These are phyloP conservation scores for Agrostemma githago DNA, from an alignment of 148 eudicot genomes.

Conservation along the genomic window DNA sequence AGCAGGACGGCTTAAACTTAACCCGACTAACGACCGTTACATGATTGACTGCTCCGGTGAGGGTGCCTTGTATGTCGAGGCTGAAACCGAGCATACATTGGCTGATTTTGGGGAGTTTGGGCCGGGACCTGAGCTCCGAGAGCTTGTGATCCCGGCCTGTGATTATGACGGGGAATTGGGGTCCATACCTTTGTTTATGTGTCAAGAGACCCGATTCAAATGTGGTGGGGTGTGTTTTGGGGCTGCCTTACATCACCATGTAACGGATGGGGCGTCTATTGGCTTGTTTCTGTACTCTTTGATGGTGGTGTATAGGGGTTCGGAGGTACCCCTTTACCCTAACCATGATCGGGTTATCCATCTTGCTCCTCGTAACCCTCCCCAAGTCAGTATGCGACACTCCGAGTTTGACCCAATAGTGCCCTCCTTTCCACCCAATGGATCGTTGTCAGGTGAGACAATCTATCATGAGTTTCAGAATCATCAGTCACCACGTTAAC, in stretches of 20 bases:
- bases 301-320: conserved; percentile 27
- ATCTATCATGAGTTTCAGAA: too few relatives aligned
- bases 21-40: conserved; percentile 17
- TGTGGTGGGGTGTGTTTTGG: conserved; percentile 29
- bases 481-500: too few relatives aligned
- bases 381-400: conserved; percentile 26
- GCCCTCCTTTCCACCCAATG: background rate
- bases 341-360: conserved; percentile 20
- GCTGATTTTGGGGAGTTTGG: conserved; percentile 43
- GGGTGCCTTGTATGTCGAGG: conserved; percentile 28
- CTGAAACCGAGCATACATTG: conserved; percentile 20
- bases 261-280: conserved; percentile 26
- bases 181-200: conserved; percentile 31
- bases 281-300: conserved; percentile 27
- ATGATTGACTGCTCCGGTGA: conserved; percentile 26
- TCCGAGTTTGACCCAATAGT: conserved; percentile 25
- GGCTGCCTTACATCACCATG: conserved; percentile 30
- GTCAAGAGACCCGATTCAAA: conserved; percentile 13
- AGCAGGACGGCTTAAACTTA: conserved; percentile 15
- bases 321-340: conserved; percentile 19
- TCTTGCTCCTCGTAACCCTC: conserved; percentile 28
- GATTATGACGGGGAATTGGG: conserved; percentile 30
- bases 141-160: conserved; percentile 30
- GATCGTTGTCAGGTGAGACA: background rate
- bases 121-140: conserved; percentile 33